phyloP scores from a whole-genome alignment of 257 asterid genomes.

The Forsythia viridissima region DNA sequence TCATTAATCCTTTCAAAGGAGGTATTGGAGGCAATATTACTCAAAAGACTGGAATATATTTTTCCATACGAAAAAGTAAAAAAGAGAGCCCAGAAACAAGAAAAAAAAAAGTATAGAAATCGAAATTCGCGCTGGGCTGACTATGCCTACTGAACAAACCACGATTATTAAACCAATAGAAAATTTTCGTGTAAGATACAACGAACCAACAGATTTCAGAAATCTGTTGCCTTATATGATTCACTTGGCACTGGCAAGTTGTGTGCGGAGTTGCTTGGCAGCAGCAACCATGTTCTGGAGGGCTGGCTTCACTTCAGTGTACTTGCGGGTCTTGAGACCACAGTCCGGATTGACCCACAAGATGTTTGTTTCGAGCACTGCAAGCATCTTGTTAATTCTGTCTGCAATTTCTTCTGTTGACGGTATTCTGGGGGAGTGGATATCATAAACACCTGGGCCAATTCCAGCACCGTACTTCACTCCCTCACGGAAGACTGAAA shows the following conservation, averaged over 20 bases:
- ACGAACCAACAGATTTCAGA: background rate
- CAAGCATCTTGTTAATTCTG: slow-evolving; percentile 95
- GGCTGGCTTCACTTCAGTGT: slow-evolving; percentile 88
- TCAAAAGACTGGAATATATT: too few species aligned
- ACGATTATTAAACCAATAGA: slow-evolving; percentile 28
- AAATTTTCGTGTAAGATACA: slow-evolving; percentile 12
- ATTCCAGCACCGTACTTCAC: slow-evolving; percentile 96
- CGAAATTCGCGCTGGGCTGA: slow-evolving; percentile 23
- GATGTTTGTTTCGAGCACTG: slow-evolving; percentile 88
- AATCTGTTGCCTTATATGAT: background rate
- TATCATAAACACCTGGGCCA: slow-evolving; percentile 93
- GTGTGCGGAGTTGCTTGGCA: slow-evolving; percentile 75
- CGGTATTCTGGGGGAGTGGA: slow-evolving; percentile 98
- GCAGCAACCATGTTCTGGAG: slow-evolving; percentile 83
- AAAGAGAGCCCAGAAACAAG: background rate
- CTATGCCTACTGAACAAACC: slow-evolving; percentile 27
- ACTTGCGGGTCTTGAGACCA: slow-evolving; percentile 96
- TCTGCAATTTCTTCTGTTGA: slow-evolving; percentile 84
- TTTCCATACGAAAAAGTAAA: background rate
- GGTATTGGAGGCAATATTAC: too few species aligned
- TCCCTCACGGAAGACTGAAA: slow-evolving; percentile 96
- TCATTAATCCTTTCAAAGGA: too few species aligned
- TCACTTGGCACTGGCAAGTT: slow-evolving; percentile 70
- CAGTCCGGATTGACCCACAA: slow-evolving; percentile 99
- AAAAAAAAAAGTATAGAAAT: background rate